Base-by-base conservation (phyloP, 179 eudicot species). In the Beta macrorhiza region DNA sequence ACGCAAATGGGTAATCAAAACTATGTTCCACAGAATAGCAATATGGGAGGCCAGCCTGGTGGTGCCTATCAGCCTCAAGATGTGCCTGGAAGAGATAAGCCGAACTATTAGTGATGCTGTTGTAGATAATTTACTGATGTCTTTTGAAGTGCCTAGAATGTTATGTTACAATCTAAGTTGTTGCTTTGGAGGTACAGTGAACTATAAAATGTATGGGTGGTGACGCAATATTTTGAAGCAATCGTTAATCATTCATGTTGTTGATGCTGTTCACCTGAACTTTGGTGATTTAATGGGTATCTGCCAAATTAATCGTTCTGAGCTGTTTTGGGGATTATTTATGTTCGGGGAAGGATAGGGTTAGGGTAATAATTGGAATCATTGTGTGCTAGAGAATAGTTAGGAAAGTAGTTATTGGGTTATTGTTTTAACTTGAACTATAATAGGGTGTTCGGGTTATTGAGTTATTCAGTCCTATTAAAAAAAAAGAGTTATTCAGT, bases 11-110 rank as follows among this genome's bases (percentile, higher is more conserved):
- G 88, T 74, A 85, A 79, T 67, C 88, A 77, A 82, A 82, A 77
- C 83, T 82, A 84, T 25, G 74, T 82, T 70, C 89, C 90, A 51
- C 87, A 86, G 77, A 76, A 76, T 22, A 65, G 44, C 42, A 47
- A 72, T 52, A 74, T 76, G 65, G 80, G 85, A 75, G 78, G 78
- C 37, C 81, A 80, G 22, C 83, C 77, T 59, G 87, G 44, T 82
- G 91, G 84, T 19, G 84, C 85, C 20, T 82, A 86, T 67, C 92
- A 89, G 83, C 75, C 74, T 52, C 95, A 86, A 80, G 86, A 91
- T 75, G 75, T 89, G 79, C 91, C 90, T 9, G 97, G 93, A 72
- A 87, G 97, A 85, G 97, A 91, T 75, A 58, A 53, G 81, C 88
- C 91, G 17, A 85, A 84, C 3, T 45, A 72, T 78, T 58, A 62